A percentile compares a stretch with the other conserved stretches of the same genome.
phyloP scores from a whole-genome alignment of 306 rosid species.

The Cicer yamashitae region DNA sequence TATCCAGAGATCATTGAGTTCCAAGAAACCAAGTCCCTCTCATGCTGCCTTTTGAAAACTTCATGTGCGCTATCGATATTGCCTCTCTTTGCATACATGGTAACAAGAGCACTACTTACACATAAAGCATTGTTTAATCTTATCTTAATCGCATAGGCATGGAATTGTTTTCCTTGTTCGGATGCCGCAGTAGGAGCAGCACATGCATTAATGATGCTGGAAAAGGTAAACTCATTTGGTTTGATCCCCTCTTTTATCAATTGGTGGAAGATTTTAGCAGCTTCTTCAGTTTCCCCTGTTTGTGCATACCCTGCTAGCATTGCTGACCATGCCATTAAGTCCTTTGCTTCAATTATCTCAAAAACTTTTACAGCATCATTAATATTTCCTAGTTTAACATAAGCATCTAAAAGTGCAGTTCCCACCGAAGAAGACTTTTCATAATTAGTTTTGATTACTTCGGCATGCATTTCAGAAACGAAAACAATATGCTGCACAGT shows the following conservation, averaged over 20 bases:
- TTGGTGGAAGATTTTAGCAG: constrained; percentile 62
- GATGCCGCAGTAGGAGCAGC: constrained; percentile 69
- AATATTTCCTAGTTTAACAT: constrained; percentile 61
- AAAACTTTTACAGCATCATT: constrained; percentile 70
- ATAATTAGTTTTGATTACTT: constrained; percentile 70
- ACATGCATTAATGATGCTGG: constrained; percentile 81
- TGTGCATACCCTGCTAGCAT: constrained; percentile 84
- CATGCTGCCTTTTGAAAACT: constrained; percentile 83
- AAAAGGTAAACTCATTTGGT: constrained; percentile 84
- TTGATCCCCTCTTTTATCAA: constrained; percentile 63
- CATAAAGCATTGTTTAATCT: constrained; percentile 66
- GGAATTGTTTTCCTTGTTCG: constrained; percentile 91
- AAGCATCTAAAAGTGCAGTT: constrained; percentile 81
- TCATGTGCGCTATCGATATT: constrained; percentile 79
- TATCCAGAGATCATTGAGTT: constrained; percentile 91
- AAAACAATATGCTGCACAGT: constrained; percentile 59
- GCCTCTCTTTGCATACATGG: constrained; percentile 94
- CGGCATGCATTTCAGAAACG: constrained; percentile 71
- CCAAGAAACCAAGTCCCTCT: constrained; percentile 94
- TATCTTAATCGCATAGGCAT: constrained; percentile 71
- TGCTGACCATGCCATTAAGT: constrained; percentile 91
- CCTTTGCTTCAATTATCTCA: constrained; percentile 67
- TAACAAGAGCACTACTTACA: constrained; percentile 88
- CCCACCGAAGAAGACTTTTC: constrained; percentile 81
- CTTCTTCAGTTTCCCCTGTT: constrained; percentile 72